Percentiles rank a stretch among this genome's conserved stretches.
These are phyloP conservation scores for Nicotiana rustica DNA, from an alignment of 305 asterid species.

Conservation along the genomic window DNA sequence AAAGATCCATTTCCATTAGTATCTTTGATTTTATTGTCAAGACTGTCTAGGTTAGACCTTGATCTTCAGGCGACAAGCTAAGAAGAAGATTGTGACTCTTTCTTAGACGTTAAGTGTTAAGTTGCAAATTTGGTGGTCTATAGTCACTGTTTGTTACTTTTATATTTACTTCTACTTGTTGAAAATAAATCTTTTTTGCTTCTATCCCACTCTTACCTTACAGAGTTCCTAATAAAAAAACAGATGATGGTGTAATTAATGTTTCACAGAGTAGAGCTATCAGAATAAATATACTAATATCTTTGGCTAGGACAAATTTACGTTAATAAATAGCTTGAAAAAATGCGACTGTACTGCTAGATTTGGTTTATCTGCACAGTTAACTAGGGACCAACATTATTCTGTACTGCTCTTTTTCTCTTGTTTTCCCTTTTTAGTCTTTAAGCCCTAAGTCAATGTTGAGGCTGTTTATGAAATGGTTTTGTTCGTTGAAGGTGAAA, in stretches of 20 bases:
- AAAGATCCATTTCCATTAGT: slow-evolving; percentile 22
- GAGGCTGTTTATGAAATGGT: background rate
- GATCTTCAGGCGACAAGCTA: background rate
- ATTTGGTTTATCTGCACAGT: background rate
- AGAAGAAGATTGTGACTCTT: slow-evolving; percentile 21
- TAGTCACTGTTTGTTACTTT: slow-evolving; percentile 22
- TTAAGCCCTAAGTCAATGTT: background rate
- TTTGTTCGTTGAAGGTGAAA: slow-evolving; percentile 7
- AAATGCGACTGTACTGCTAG: slow-evolving; percentile 25
- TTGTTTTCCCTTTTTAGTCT: slow-evolving; percentile 27
- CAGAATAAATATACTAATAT: background rate
- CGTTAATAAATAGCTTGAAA: slow-evolving; percentile 15
- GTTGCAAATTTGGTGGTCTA: background rate
- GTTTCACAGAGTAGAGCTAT: slow-evolving; percentile 21
- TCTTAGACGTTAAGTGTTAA: slow-evolving; percentile 8
- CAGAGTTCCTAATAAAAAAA: background rate
- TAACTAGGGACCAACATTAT: background rate
- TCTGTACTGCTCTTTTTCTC: background rate
- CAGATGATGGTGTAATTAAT: background rate
- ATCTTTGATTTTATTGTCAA: slow-evolving; percentile 19
- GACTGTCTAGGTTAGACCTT: slow-evolving; percentile 25
- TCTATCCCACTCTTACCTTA: background rate
- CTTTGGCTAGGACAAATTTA: slow-evolving; percentile 1
- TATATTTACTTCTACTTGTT: slow-evolving; percentile 28
- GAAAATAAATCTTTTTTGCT: slow-evolving; percentile 12